These are phyloP conservation scores for Cladosporium sp. DNA, from an alignment of 2,329 filamentous ascomycete genomes.

Conservation along the genomic window DNA sequence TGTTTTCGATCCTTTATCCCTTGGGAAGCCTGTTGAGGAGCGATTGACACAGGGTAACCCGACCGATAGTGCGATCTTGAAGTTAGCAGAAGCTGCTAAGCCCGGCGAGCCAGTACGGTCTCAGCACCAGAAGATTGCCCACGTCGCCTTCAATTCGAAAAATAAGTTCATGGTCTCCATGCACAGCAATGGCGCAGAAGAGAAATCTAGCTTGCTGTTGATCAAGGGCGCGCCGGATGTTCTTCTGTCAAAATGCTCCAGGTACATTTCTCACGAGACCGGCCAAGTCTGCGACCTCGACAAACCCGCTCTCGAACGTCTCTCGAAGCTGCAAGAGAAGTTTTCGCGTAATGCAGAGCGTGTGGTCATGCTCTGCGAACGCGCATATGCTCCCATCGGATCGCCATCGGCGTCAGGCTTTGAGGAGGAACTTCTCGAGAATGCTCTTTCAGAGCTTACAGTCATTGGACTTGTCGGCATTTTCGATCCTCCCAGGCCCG, in stretches of 20 bases:
- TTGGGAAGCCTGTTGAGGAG: slow-evolving; percentile 40
- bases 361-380: slow-evolving; percentile 49
- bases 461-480: slow-evolving; percentile 38
- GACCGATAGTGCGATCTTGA: slow-evolving; percentile 48
- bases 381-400: slow-evolving; percentile 31
- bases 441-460: slow-evolving; percentile 25
- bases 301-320: slow-evolving; percentile 36
- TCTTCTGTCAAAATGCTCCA: slow-evolving; percentile 29
- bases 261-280: background rate
- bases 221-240: slow-evolving; percentile 33
- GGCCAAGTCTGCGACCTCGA: slow-evolving; percentile 42
- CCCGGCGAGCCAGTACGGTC: slow-evolving; percentile 16
- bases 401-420: slow-evolving; percentile 49
- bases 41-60: slow-evolving; percentile 47
- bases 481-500: slow-evolving; percentile 38
- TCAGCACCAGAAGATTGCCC: slow-evolving; percentile 38
- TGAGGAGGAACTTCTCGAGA: slow-evolving; percentile 51
- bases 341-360: slow-evolving; percentile 49
- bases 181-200: slow-evolving; percentile 20
- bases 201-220: slow-evolving; percentile 31
- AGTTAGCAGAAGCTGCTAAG: slow-evolving; percentile 39
- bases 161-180: slow-evolving; percentile 55
- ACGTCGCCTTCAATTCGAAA: slow-evolving; percentile 55
- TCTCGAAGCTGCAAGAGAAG: slow-evolving; percentile 44
- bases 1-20: slow-evolving; percentile 44